phyloP scores from a whole-genome alignment of 78 protist species.

The Dictyostelium discoideum region DNA sequence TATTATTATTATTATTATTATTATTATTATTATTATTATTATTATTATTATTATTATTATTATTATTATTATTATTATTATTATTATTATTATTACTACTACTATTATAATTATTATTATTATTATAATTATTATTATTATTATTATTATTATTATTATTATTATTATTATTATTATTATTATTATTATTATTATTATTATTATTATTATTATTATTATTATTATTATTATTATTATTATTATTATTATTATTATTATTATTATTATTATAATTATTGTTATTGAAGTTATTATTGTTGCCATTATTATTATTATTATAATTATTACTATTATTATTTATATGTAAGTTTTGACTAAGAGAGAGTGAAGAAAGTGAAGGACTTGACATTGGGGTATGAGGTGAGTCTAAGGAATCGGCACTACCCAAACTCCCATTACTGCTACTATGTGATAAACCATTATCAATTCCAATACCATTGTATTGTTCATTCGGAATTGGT shows the following conservation, averaged over 20 bases:
- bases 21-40: neutral
- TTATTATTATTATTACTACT: neutral
- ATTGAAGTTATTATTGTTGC: neutral
- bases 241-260: neutral
- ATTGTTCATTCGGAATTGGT: neutral
- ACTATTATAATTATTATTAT: neutral
- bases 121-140: no score
- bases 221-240: neutral
- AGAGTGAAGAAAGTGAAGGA: neutral
- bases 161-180: neutral
- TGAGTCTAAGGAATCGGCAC: neutral
- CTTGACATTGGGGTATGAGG: conserved; percentile 22
- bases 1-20: neutral
- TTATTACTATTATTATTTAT: neutral
- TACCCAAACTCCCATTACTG: neutral
- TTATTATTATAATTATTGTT: neutral
- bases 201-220: neutral
- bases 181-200: neutral
- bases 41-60: neutral
- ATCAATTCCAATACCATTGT: neutral
- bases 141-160: neutral
- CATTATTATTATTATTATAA: neutral
- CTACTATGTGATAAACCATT: conserved; percentile 6
- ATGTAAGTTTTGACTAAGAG: neutral
- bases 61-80: neutral